Evolutionary conservation across 192 early-diverging fungal genomes (phyloP).

Genomic region (Umbelopsis sp.): DNA sequence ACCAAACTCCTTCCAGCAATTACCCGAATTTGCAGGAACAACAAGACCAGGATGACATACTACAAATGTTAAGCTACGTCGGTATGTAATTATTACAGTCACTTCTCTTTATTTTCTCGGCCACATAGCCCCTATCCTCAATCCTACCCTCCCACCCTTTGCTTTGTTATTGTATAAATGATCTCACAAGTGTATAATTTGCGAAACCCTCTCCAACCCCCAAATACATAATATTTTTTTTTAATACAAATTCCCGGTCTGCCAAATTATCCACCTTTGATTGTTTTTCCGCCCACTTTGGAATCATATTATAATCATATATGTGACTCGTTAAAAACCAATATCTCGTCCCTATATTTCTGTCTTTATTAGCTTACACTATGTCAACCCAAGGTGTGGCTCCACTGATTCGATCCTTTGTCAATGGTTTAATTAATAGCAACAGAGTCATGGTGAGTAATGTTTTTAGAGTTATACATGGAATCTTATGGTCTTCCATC

Average conservation of each 20-base stretch:
- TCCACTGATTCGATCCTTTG: constrained; percentile 9
- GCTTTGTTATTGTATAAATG: constrained; percentile 14
- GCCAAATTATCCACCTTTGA: background rate
- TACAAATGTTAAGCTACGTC: constrained; percentile 17
- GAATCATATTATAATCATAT: background rate
- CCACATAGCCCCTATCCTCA: background rate
- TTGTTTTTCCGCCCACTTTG: background rate
- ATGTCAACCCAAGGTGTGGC: background rate
- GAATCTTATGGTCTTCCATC: background rate
- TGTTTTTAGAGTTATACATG: background rate
- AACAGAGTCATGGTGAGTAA: constrained; percentile 13
- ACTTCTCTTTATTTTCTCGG: background rate
- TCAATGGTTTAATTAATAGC: constrained; percentile 11
- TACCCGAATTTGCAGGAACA: constrained; percentile 12
- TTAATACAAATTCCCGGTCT: background rate
- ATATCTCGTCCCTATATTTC: background rate
- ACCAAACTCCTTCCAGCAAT: background rate
- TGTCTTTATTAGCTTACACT: background rate
- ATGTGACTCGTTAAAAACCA: background rate
- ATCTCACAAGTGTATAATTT: constrained; percentile 3
- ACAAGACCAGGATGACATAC: constrained; percentile 11
- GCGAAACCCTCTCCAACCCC: background rate
- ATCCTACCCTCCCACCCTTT: background rate
- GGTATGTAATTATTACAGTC: background rate
- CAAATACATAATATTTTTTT: constrained; percentile 8